Percentiles rank a stretch among this genome's conserved stretches.
These are phyloP conservation scores for Clarireedia homoeocarpa DNA, from an alignment of 2,329 filamentous ascomycete species.

Conservation along the genomic window DNA sequence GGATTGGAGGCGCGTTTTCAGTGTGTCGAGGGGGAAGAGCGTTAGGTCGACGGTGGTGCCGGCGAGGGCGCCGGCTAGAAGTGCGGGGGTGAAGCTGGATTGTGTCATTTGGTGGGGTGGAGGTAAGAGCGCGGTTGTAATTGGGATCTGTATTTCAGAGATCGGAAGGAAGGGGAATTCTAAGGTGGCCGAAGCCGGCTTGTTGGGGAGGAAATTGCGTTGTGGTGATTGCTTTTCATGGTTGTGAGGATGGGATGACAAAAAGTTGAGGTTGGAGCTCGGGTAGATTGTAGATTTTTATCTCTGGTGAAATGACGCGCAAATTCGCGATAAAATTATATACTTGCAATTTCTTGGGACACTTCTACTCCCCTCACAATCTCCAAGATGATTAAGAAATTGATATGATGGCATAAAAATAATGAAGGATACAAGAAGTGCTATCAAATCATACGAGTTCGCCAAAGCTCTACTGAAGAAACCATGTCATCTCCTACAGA, in stretches of 20 bases:
- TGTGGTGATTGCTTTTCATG: neutral
- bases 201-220: neutral
- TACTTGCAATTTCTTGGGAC: neutral
- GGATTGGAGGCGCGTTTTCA: conserved; percentile 95
- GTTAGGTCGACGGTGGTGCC: conserved; percentile 95
- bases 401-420: conserved; percentile 2
- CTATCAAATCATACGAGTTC: conserved; percentile 15
- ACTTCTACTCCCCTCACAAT: neutral
- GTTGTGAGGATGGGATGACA: conserved; percentile 1
- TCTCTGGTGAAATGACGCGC: neutral
- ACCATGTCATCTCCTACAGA: conserved; percentile 8
- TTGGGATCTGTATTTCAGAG: neutral
- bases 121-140: neutral
- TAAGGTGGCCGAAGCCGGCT: conserved; percentile 4
- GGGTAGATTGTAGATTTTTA: conserved; percentile 4
- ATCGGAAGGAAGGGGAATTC: neutral
- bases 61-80: conserved; percentile 78
- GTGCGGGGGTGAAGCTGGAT: conserved; percentile 50
- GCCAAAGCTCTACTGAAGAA: conserved; percentile 13
- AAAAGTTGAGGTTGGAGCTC: conserved; percentile 8
- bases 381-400: neutral
- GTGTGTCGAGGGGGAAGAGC: conserved; percentile 94
- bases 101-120: conserved; percentile 18
- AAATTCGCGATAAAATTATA: neutral
- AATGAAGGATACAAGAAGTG: conserved; percentile 2